Conservation (phyloP, 495 filamentous ascomycete species). For the Xylaria intraflava region DNA sequence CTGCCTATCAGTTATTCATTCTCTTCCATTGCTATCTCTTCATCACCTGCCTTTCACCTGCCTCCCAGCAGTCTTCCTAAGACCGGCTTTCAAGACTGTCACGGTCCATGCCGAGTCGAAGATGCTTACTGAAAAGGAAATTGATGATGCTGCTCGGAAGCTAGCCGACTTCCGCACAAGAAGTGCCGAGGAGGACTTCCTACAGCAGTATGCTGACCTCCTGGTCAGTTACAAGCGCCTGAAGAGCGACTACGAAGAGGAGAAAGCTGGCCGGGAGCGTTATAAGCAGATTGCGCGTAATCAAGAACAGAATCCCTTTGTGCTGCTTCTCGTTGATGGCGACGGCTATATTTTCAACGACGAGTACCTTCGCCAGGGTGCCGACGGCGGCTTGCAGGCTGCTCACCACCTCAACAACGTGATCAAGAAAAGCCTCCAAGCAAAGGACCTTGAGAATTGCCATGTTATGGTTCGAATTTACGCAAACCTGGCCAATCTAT, state of each 20-base stretch:
- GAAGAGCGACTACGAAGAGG: slow-evolving; percentile 53
- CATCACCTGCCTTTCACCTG: neutral
- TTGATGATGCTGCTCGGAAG: slow-evolving; percentile 6
- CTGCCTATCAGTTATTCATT: neutral
- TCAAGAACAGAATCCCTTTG: slow-evolving; percentile 53
- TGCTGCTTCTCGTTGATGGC: slow-evolving; percentile 55
- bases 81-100: neutral
- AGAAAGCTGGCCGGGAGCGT: slow-evolving; percentile 46
- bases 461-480: slow-evolving; percentile 57
- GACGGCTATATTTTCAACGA: slow-evolving; percentile 59
- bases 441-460: slow-evolving; percentile 42
- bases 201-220: slow-evolving; percentile 36
- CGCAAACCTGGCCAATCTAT: slow-evolving; percentile 51
- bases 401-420: slow-evolving; percentile 48
- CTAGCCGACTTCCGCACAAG: slow-evolving; percentile 1
- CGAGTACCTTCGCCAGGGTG: slow-evolving; percentile 42
- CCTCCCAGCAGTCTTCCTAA: neutral
- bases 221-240: slow-evolving; percentile 46
- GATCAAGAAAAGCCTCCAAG: slow-evolving; percentile 42
- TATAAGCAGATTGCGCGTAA: slow-evolving; percentile 48
- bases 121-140: slow-evolving; percentile 6
- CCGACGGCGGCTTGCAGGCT: slow-evolving; percentile 51
- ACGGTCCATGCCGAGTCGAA: neutral
- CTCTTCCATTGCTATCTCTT: neutral
- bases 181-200: slow-evolving; percentile 26